Evolutionary conservation across 768 basidiomycete genomes (phyloP).

Genomic region (Asterophora lycoperdoides): DNA sequence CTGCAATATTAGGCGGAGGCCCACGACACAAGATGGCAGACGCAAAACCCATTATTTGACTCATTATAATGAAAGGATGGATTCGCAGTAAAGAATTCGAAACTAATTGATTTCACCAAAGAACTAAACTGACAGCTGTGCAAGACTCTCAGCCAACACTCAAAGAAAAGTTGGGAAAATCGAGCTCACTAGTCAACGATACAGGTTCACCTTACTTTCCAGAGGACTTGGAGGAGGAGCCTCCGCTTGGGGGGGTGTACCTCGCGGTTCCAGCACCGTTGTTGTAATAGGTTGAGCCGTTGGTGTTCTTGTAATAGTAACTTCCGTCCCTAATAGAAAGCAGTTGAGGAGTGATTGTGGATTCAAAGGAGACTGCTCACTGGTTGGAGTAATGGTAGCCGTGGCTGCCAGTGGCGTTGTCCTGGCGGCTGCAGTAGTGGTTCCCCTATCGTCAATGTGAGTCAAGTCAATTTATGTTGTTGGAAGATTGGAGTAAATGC

Average conservation of each 20-base stretch:
- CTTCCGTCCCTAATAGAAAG: conserved; percentile 39
- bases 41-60: no score
- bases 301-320: conserved; percentile 62
- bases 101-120: no score
- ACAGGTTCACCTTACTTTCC: neutral
- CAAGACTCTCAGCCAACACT: no score
- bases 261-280: conserved; percentile 40
- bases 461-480: neutral
- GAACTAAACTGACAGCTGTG: no score
- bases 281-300: conserved; percentile 60
- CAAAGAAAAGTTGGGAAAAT: neutral
- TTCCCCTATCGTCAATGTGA: conserved; percentile 55
- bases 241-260: conserved; percentile 33
- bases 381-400: conserved; percentile 63
- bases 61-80: no score
- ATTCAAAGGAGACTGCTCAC: conserved; percentile 27
- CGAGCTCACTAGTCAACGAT: neutral
- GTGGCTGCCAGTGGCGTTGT: conserved; percentile 27
- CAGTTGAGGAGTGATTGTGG: conserved; percentile 1
- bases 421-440: conserved; percentile 56
- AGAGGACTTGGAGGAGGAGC: conserved; percentile 12
- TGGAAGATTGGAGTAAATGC: conserved; percentile 6
- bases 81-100: no score
- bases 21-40: no score
- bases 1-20: no score